Conservation (phyloP, 768 basidiomycete genomes). For the Podaxis rugospora region DNA sequence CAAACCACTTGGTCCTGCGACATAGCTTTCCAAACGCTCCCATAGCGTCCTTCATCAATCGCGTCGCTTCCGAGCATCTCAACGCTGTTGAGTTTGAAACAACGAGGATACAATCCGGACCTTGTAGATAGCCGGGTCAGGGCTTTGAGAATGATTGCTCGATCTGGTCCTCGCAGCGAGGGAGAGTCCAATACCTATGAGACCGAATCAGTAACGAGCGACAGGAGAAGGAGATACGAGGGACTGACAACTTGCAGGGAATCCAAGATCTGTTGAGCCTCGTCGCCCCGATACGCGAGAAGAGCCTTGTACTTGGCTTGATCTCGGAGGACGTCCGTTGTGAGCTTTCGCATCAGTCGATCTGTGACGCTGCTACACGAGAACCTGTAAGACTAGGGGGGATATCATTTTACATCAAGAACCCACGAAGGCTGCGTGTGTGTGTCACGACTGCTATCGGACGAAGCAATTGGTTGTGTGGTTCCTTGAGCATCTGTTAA, state of each 20-base stretch:
- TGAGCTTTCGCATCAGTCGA: neutral
- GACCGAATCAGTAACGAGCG: neutral
- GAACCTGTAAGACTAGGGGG: neutral
- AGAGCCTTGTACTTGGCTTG: conserved; percentile 7
- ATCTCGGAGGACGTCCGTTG: conserved; percentile 2
- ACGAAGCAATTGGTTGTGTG: neutral
- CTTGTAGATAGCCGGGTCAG: conserved; percentile 19
- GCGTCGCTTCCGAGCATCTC: conserved; percentile 12
- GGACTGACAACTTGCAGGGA: conserved; percentile 11
- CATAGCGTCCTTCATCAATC: conserved; percentile 22
- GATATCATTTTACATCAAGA: neutral
- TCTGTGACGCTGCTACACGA: neutral
- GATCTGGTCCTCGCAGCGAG: neutral
- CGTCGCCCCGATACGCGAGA: conserved; percentile 4
- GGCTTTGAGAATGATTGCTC: conserved; percentile 6
- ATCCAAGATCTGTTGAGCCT: conserved; percentile 11
- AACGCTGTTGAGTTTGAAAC: conserved; percentile 20
- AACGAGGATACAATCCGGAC: conserved; percentile 25
- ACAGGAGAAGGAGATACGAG: neutral
- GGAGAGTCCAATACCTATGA: conserved; percentile 1
- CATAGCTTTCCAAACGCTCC: conserved; percentile 25
- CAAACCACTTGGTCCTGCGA: conserved; percentile 20
- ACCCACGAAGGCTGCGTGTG: neutral
- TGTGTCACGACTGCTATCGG: neutral
- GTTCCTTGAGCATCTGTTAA: neutral